phyloP scores from a whole-genome alignment of 495 filamentous ascomycete genomes.

The Hypoxylon crocopeplum region DNA sequence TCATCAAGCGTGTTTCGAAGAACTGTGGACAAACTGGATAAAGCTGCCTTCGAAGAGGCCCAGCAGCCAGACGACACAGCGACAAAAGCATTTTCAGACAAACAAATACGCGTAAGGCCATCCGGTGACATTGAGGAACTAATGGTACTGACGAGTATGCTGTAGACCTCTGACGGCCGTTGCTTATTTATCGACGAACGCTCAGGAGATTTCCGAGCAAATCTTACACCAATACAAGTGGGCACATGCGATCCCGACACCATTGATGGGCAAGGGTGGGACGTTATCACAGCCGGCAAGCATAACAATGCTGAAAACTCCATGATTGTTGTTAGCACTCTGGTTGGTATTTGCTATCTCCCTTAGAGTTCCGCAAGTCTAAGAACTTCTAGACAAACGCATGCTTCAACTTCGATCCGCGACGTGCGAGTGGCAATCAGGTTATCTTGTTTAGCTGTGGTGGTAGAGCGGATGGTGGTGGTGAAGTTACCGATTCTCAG shows the following conservation, averaged over 20 bases:
- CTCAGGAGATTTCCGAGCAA: slow-evolving; percentile 64
- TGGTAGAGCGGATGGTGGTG: slow-evolving; percentile 61
- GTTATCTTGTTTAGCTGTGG: slow-evolving; percentile 62
- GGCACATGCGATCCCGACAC: slow-evolving; percentile 56
- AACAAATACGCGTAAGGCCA: slow-evolving; percentile 53
- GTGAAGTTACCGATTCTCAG: slow-evolving; percentile 58
- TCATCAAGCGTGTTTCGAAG: slow-evolving; percentile 30
- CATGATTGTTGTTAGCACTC: slow-evolving; percentile 59
- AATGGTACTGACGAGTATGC: slow-evolving; percentile 1
- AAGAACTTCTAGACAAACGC: slow-evolving; percentile 54
- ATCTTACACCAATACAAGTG: slow-evolving; percentile 60
- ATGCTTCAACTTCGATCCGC: slow-evolving; percentile 61
- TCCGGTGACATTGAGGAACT: background rate
- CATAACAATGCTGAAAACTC: slow-evolving; percentile 52
- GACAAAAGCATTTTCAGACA: slow-evolving; percentile 55
- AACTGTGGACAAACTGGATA: slow-evolving; percentile 50
- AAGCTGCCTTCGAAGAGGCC: slow-evolving; percentile 58
- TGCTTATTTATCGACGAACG: slow-evolving; percentile 62
- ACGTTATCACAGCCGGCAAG: slow-evolving; percentile 60
- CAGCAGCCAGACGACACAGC: slow-evolving; percentile 56
- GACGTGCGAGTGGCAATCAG: slow-evolving; percentile 54
- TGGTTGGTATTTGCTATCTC: slow-evolving; percentile 41
- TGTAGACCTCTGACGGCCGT: slow-evolving; percentile 56
- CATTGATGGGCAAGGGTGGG: slow-evolving; percentile 59
- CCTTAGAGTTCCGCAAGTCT: background rate